Evolutionary conservation across 2,329 filamentous ascomycete genomes (phyloP), one percentile per base, ranked within the genome.

Genomic region (Neofusicoccum umdonicola): DNA sequence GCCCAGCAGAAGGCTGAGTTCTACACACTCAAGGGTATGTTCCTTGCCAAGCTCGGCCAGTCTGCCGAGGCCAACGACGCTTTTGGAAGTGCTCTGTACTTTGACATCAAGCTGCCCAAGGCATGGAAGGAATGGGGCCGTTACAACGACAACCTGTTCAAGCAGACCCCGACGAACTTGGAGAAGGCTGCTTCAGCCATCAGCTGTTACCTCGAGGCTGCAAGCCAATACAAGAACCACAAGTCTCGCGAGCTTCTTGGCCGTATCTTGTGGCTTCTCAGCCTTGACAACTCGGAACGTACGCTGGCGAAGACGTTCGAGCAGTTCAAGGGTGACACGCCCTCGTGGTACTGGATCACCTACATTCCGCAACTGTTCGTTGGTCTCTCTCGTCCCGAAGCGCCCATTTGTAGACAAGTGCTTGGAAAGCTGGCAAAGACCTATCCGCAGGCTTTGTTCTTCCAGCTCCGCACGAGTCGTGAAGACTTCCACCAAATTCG

Each of bases 91-190:
- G 96, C 95, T 0, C 79, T 99, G 66, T 98, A 94, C 80, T 98
- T 97, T 71, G 96, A 99, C 71, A 92, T 99, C 70, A 90, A 93
- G 70, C 87, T 97, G 57, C 91, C 95, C 3, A 99, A 99, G 79
- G 95, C 95, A 3, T 99, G 95, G 95, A 94, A 95, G 15, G 95
- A 99, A 80, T 99, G 95, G 95, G 95, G 95, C 58, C 93, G 96
- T 73, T 99, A 97, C 83, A 98, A 96, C 73, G 95, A 99, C 76
- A 88, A 92, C 70, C 90, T 95, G 64, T 99, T 98, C 83, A 98
- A 97, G 80, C 90, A 93, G 62, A 91, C 97, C 68, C 90, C 93
- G 0, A 82, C 84, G 4, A 91, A 97, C 72, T 84, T 96, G 63
- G 90, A 90, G 67, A 88, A 91, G 66, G 96, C 94, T 4, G 90